A percentile compares a stretch with the other conserved stretches of the same genome.
phyloP scores from a whole-genome alignment of 352 stramenopile species.

The Globisporangium nodosum region DNA sequence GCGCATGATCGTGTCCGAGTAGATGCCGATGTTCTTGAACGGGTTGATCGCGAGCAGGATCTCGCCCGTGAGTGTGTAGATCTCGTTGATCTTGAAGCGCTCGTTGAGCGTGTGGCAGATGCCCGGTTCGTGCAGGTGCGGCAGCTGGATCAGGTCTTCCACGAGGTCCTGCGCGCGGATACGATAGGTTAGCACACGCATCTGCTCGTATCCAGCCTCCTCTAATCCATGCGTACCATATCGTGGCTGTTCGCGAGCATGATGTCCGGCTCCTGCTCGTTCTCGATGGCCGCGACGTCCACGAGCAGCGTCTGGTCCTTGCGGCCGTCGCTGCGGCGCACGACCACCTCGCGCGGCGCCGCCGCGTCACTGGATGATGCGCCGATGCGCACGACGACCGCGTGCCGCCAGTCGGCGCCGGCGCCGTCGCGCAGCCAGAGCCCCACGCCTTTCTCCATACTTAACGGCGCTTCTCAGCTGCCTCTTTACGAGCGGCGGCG shows the following conservation, averaged over 20 bases:
- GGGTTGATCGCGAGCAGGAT: constrained; percentile 86
- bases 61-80: constrained; percentile 90
- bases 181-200: neutral
- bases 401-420: constrained; percentile 65
- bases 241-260: constrained; percentile 81
- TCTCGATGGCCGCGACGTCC: constrained; percentile 60
- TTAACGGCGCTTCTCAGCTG: neutral
- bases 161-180: constrained; percentile 51
- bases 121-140: constrained; percentile 91
- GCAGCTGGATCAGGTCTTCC: constrained; percentile 91
- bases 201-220: neutral
- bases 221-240: constrained; percentile 37
- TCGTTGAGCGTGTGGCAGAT: constrained; percentile 92
- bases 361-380: constrained; percentile 10
- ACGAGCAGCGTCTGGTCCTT: constrained; percentile 44
- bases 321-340: constrained; percentile 45
- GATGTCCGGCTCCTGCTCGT: constrained; percentile 46
- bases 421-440: constrained; percentile 69
- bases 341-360: constrained; percentile 29
- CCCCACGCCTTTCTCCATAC: constrained; percentile 77
- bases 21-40: constrained; percentile 86
- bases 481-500: neutral
- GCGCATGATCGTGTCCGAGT: constrained; percentile 82
- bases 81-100: constrained; percentile 91
- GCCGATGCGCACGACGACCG: constrained; percentile 43